phyloP scores from a whole-genome alignment of 2,329 filamentous ascomycete genomes.

The Cladosporium sp. region DNA sequence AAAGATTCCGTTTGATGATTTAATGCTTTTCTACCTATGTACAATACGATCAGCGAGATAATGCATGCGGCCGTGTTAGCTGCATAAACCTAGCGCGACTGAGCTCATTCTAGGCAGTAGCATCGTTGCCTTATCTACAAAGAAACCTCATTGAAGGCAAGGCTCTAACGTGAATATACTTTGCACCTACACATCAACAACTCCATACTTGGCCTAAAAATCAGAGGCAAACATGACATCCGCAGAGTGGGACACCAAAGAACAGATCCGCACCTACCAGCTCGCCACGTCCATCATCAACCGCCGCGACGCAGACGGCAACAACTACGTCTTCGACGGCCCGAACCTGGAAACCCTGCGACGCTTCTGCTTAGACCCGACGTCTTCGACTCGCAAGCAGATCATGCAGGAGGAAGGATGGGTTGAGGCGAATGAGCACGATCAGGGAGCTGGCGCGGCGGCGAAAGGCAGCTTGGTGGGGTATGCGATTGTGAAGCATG shows the following conservation, averaged over 20 bases:
- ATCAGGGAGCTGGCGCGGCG: neutral
- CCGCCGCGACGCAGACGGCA: slow-evolving; percentile 10
- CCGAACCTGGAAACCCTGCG: neutral
- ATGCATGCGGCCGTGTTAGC: neutral
- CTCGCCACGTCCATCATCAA: slow-evolving; percentile 21
- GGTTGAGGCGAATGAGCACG: neutral
- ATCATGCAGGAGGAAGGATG: slow-evolving; percentile 18
- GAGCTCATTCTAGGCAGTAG: neutral
- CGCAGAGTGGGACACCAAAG: slow-evolving; percentile 15
- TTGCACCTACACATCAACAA: neutral
- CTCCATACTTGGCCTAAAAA: no score
- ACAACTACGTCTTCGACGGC: slow-evolving; percentile 12
- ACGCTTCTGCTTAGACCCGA: slow-evolving; percentile 12
- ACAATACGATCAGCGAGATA: neutral
- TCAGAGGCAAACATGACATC: neutral
- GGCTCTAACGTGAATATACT: neutral
- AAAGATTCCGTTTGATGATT: neutral
- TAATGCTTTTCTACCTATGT: neutral
- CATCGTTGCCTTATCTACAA: neutral
- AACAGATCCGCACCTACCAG: slow-evolving; percentile 21
- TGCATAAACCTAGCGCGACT: neutral
- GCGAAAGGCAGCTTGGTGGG: slow-evolving; percentile 11
- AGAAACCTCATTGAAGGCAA: neutral
- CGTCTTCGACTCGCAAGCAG: neutral
- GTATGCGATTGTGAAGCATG: slow-evolving; percentile 17